Evolutionary conservation across 139 green algal species (phyloP), one percentile per base, ranked within the genome.

Genomic region (Volvox africanus): DNA sequence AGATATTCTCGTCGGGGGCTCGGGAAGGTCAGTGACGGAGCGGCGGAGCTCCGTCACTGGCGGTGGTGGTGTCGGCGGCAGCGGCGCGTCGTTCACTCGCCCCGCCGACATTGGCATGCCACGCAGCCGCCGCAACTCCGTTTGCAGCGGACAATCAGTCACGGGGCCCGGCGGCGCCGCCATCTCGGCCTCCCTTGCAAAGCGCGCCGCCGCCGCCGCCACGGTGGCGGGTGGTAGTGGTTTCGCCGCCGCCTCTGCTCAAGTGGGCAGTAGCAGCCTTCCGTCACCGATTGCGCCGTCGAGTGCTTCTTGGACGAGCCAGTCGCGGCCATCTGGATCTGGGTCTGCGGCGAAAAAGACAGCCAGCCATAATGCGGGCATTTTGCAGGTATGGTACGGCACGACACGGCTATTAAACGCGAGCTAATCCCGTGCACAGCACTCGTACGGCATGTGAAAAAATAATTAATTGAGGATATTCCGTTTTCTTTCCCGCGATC

Each of bases 101-200:
- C 32, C 50, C 2, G 22, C 50, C 14, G 80, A 73, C 28, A 26
- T 86, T 21, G n/a, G 80, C 50, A 73, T 71, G 28, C 22, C 78
- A 9, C 78, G 37, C 36, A 65, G 78, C 21, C 36, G 36, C 12
- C 36, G 78, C 36, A 84, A 55, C 75, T 81, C 75, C 75, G 32
- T 81, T 24, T 81, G 62, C 62, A 68, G 78, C 78, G 37, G 78
- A n/a, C 30, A 33, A 0, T 88, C 75, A 35, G 3, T 50, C 2
- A 22, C 85, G 16, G 85, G 85, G 0, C 85, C 85, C 17, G 85
- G 85, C n/a, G 85, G 69, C 44, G 85, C 85, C 1, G 85, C 85
- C 2, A 89, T 89, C 24, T 55, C 2, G 2, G 85, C 85, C 20
- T 71, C 85, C 19, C 24, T 67, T 1, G 85, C 85, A 1, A 69